Evolutionary conservation across 441 rosid species (phyloP).

Genomic region (Aleurites moluccanus): DNA sequence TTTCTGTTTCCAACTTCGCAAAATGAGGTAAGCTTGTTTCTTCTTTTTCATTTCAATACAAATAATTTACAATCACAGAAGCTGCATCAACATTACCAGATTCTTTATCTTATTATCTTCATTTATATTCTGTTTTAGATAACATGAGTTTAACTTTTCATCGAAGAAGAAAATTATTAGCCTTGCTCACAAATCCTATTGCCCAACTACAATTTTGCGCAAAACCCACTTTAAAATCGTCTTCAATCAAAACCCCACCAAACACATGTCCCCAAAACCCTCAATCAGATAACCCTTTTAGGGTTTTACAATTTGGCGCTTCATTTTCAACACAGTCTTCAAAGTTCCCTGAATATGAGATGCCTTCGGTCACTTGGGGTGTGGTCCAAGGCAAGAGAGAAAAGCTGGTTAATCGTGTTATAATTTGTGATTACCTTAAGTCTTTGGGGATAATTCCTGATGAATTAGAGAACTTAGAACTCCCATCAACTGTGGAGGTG

Average conservation of each 20-base stretch:
- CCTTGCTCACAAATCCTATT: slow-evolving; percentile 22
- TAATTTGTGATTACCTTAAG: slow-evolving; percentile 77
- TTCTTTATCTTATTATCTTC: neutral
- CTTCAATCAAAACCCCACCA: slow-evolving; percentile 25
- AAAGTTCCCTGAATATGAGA: slow-evolving; percentile 78
- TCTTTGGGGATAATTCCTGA: slow-evolving; percentile 76
- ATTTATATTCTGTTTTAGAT: neutral
- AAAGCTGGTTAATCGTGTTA: slow-evolving; percentile 79
- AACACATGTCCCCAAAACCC: slow-evolving; percentile 34
- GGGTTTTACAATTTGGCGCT: slow-evolving; percentile 25
- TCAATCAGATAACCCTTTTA: slow-evolving; percentile 27
- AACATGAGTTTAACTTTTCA: slow-evolving; percentile 46
- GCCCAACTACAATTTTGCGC: slow-evolving; percentile 6
- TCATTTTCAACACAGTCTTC: slow-evolving; percentile 57
- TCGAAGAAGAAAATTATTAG: slow-evolving; percentile 36
- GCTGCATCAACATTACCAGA: neutral
- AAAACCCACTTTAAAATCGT: slow-evolving; percentile 15
- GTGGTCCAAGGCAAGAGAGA: slow-evolving; percentile 84
- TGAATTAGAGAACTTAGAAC: slow-evolving; percentile 69
- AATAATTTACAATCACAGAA: neutral
- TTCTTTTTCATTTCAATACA: neutral
- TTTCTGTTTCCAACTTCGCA: no score
- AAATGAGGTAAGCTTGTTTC: neutral
- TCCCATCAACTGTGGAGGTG: slow-evolving; percentile 84
- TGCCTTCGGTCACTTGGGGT: slow-evolving; percentile 96